Percentiles rank a stretch among this genome's conserved stretches.
These are phyloP conservation scores for Beauveria asiatica DNA, from an alignment of 2,329 filamentous ascomycete species.

Conservation along the genomic window DNA sequence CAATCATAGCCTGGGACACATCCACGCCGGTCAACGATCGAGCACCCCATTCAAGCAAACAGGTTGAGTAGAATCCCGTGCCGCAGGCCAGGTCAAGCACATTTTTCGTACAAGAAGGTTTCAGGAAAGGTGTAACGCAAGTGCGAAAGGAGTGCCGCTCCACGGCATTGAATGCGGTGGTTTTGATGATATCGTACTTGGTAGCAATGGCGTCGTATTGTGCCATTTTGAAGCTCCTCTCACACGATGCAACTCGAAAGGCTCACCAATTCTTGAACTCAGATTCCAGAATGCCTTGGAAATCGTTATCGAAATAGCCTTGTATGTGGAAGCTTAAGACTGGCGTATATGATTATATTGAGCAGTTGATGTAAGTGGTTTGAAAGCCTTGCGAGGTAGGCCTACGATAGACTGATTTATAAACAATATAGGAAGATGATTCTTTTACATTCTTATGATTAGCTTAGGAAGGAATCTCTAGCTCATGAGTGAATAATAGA, in stretches of 20 bases:
- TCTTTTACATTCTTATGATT: too few relatives aligned
- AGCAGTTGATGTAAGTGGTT: too few relatives aligned
- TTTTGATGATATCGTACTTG: neutral
- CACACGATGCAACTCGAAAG: too few relatives aligned
- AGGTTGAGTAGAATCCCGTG: slow-evolving; percentile 6
- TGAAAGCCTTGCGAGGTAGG: too few relatives aligned
- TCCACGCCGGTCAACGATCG: slow-evolving; percentile 1
- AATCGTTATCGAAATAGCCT: too few relatives aligned
- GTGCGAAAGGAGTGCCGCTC: neutral
- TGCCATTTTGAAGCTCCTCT: neutral
- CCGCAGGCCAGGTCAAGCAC: slow-evolving; percentile 10
- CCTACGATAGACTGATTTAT: too few relatives aligned
- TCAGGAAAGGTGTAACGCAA: neutral
- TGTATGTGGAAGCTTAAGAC: too few relatives aligned
- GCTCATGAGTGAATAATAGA: too few relatives aligned
- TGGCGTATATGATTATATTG: too few relatives aligned
- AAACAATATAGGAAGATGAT: too few relatives aligned
- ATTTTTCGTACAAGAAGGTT: neutral
- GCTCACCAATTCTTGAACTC: neutral
- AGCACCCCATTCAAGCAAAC: slow-evolving; percentile 7
- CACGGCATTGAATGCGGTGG: neutral
- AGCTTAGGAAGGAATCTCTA: too few relatives aligned
- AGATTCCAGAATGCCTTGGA: neutral
- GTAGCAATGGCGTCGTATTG: neutral
- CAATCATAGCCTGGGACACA: slow-evolving; percentile 4